Conservation (phyloP, 768 basidiomycete species). For the Kwoniella europaea region DNA sequence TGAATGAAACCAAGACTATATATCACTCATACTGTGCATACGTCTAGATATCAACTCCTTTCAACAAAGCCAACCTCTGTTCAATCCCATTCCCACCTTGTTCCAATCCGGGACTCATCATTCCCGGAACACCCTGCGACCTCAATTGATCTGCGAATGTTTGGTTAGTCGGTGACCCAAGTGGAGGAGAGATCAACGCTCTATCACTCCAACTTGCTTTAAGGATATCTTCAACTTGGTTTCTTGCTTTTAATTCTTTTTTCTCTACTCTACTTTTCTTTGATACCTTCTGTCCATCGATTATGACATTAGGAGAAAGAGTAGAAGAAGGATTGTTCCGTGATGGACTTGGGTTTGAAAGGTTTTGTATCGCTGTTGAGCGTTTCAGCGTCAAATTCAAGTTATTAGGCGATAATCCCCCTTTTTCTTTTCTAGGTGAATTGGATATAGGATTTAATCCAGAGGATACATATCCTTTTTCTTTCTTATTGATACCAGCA, state of each 20-base stretch:
- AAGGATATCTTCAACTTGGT: conserved; percentile 38
- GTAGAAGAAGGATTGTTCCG: not conserved
- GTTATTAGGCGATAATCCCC: not conserved
- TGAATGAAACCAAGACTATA: not conserved
- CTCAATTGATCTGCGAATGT: not conserved
- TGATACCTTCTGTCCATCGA: not conserved
- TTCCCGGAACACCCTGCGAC: conserved; percentile 9
- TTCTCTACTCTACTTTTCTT: conserved; percentile 23
- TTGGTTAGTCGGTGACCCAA: not conserved
- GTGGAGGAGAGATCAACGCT: conserved; percentile 26
- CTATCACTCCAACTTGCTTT: conserved; percentile 42
- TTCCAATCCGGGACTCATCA: conserved; percentile 36
- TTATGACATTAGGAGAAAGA: not conserved
- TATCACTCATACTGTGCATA: not conserved
- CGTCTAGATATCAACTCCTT: conserved; percentile 19
- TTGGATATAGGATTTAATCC: not conserved
- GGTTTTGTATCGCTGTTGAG: conserved; percentile 20
- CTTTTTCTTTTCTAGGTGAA: not conserved
- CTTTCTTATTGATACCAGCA: not conserved
- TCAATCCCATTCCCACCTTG: conserved; percentile 34
- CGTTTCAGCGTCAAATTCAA: conserved; percentile 7
- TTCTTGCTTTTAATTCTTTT: conserved; percentile 22
- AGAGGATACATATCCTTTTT: not conserved
- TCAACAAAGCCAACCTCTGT: conserved; percentile 39
- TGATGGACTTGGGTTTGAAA: conserved; percentile 1